These are phyloP conservation scores for Isoetes taiwanensis DNA, from an alignment of 75 land plant genomes.

Conservation along the genomic window DNA sequence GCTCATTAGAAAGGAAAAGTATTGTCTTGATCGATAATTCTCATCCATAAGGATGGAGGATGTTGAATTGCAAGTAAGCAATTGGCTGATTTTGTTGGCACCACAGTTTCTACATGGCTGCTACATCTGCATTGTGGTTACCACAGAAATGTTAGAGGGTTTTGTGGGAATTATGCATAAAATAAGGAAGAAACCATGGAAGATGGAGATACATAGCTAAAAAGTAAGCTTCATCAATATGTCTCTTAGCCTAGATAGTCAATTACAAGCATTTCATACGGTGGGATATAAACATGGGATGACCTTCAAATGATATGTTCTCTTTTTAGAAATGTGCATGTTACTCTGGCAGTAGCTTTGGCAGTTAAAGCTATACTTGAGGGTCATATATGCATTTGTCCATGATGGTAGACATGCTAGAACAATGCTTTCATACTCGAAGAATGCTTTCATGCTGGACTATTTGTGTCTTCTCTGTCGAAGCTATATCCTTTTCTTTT, in stretches of 20 bases:
- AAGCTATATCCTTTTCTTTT: no score
- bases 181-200: constrained; percentile 57
- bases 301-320: constrained; percentile 49
- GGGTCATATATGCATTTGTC: no score
- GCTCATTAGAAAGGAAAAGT: constrained; percentile 59
- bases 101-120: constrained; percentile 52
- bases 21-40: constrained; percentile 39
- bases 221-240: constrained; percentile 59
- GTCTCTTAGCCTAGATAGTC: constrained; percentile 55
- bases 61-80: constrained; percentile 49
- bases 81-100: constrained; percentile 61
- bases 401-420: no score
- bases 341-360: constrained; percentile 65
- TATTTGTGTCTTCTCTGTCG: no score
- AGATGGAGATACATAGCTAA: constrained; percentile 58
- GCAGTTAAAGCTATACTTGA: constrained; percentile 72
- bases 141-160: constrained; percentile 54
- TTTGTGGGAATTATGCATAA: constrained; percentile 50
- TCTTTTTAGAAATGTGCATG: constrained; percentile 72
- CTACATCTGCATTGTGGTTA: constrained; percentile 35
- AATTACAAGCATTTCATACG: constrained; percentile 59
- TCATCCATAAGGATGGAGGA: constrained; percentile 34
- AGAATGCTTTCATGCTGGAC: no score
- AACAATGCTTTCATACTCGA: no score
- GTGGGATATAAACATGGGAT: constrained; percentile 45